A percentile compares a stretch with the other conserved stretches of the same genome.
phyloP scores from a whole-genome alignment of 2,329 filamentous ascomycete genomes.

The Colletotrichum tropicicola region DNA sequence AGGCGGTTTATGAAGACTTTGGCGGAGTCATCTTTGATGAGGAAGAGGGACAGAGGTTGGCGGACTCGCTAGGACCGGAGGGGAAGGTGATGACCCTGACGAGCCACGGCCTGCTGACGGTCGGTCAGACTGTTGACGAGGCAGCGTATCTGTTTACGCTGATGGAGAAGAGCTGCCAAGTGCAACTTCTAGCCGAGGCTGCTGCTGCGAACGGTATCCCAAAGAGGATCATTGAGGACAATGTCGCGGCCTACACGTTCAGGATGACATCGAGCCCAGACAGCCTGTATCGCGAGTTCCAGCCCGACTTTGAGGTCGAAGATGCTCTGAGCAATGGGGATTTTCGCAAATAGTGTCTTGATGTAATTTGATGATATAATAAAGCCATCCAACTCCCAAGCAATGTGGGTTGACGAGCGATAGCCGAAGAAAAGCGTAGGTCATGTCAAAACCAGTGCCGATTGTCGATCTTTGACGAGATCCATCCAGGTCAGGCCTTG shows the following conservation, averaged over 20 bases:
- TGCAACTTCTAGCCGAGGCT: constrained; percentile 67
- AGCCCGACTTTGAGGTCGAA: constrained; percentile 31
- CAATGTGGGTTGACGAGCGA: fast-evolving
- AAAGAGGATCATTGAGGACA: background rate
- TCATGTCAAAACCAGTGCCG: background rate
- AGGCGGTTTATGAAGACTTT: background rate
- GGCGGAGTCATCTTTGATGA: constrained; percentile 56
- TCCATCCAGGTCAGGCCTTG: background rate
- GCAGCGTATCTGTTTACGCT: constrained; percentile 74
- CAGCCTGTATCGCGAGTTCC: constrained; percentile 31
- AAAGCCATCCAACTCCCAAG: too few relatives aligned
- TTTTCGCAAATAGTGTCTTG: constrained; percentile 23
- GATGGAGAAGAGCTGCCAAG: constrained; percentile 71
- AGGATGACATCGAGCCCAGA: constrained; percentile 30
- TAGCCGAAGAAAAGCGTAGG: background rate
- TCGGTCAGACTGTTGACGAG: constrained; percentile 76
- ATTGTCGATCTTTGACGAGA: background rate
- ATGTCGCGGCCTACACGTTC: background rate
- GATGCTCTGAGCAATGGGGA: constrained; percentile 24
- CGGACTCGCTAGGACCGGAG: background rate
- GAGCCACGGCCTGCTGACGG: constrained; percentile 77
- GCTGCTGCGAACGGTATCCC: constrained; percentile 39
- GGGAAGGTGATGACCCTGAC: constrained; percentile 49
- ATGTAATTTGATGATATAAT: background rate
- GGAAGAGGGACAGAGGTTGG: constrained; percentile 40